Evolutionary conservation across 176 grass and related monocot species (phyloP).

Genomic region (Poa pratensis): DNA sequence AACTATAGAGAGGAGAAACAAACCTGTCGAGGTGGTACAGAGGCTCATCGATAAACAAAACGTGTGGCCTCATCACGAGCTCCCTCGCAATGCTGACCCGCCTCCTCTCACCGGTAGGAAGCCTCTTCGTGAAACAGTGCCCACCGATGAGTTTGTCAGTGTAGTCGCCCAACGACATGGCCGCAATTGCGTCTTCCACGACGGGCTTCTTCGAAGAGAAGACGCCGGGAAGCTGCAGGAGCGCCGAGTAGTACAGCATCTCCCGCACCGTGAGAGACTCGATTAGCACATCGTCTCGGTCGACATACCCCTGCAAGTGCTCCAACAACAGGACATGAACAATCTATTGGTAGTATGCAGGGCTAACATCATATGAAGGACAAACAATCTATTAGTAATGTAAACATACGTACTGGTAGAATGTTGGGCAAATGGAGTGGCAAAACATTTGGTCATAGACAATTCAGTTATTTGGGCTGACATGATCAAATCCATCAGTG

Average conservation of each 20-base stretch:
- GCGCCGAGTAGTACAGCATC: conserved; percentile 80
- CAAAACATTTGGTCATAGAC: not conserved
- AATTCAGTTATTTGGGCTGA: not conserved
- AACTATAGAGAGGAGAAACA: not conserved
- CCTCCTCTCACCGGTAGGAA: conserved; percentile 76
- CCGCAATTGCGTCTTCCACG: conserved; percentile 78
- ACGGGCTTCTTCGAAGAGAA: conserved; percentile 67
- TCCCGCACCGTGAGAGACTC: conserved; percentile 91
- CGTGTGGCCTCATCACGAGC: conserved; percentile 88
- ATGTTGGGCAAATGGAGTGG: not conserved
- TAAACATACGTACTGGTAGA: not conserved
- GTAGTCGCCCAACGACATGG: conserved; percentile 81
- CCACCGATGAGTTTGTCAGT: conserved; percentile 90
- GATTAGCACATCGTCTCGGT: conserved; percentile 75
- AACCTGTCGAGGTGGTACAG: conserved; percentile 95
- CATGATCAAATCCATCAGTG: not conserved
- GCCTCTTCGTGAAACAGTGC: conserved; percentile 65
- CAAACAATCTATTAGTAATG: not conserved
- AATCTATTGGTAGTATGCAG: not conserved
- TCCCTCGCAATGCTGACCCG: conserved; percentile 91
- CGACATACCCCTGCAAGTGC: conserved; percentile 75
- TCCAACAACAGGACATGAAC: conserved; percentile 1
- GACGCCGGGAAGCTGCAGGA: conserved; percentile 80
- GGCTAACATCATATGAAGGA: not conserved
- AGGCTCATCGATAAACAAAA: conserved; percentile 90